These are phyloP conservation scores for Zymoseptoria crescenta DNA, from an alignment of 2,329 filamentous ascomycete genomes.

Conservation along the genomic window DNA sequence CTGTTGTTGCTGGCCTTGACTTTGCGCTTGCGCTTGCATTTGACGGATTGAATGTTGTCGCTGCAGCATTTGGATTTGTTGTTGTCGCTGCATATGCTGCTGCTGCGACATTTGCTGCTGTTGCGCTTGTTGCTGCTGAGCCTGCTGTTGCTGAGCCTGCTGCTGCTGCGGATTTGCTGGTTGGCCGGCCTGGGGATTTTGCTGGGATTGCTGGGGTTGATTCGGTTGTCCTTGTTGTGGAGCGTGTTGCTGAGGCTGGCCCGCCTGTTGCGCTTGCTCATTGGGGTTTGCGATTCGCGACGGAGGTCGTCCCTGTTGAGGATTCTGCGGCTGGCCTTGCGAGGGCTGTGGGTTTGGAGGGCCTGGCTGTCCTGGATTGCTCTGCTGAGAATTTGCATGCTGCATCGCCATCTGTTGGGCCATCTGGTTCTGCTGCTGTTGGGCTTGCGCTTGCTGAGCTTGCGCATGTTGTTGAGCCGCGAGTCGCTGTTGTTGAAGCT, in stretches of 20 bases:
- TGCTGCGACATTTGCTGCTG: conserved; percentile 20
- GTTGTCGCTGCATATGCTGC: conserved; percentile 19
- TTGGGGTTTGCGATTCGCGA: conserved; percentile 30
- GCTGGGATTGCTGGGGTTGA: conserved; percentile 27
- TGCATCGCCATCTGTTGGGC: conserved; percentile 38
- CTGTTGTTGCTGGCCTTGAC: conserved; percentile 25
- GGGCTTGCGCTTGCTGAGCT: conserved; percentile 29
- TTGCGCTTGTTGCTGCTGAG: conserved; percentile 37
- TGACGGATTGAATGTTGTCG: conserved; percentile 25
- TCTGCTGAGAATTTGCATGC: conserved; percentile 42
- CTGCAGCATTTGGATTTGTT: conserved; percentile 25
- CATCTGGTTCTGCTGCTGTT: conserved; percentile 34
- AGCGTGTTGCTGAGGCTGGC: conserved; percentile 23
- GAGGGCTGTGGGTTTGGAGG: conserved; percentile 34
- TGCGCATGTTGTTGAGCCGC: conserved; percentile 30
- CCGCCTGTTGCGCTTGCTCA: conserved; percentile 25
- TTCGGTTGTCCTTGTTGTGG: conserved; percentile 28
- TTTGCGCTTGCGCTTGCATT: conserved; percentile 17
- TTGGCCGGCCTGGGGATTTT: conserved; percentile 34
- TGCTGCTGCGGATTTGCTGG: conserved; percentile 9
- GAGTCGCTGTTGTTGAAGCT: conserved; percentile 27
- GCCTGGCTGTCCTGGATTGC: conserved; percentile 40
- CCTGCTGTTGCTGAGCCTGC: conserved; percentile 20
- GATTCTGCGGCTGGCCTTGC: conserved; percentile 28
- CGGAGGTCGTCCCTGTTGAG: conserved; percentile 34